These are phyloP conservation scores for Komagataella ulmi DNA, from an alignment of 805 yeast species.

Conservation along the genomic window DNA sequence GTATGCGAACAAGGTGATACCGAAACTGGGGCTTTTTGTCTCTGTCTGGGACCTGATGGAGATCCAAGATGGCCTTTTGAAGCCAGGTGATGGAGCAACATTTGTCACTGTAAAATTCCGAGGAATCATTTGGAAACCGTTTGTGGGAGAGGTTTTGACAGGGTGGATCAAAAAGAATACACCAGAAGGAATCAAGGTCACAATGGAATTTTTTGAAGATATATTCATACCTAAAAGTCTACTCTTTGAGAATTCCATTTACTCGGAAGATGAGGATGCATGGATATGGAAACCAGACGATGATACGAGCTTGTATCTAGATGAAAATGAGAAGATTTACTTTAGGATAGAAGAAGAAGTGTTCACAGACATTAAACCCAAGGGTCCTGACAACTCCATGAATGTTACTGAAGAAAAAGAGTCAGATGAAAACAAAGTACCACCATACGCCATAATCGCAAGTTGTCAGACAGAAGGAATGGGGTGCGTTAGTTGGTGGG, in stretches of 20 bases:
- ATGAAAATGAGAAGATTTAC: constrained; percentile 81
- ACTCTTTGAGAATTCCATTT: constrained; percentile 47
- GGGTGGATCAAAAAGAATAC: constrained; percentile 91
- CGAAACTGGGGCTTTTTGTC: constrained; percentile 73
- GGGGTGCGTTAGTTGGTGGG: constrained; percentile 98
- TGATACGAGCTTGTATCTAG: constrained; percentile 69
- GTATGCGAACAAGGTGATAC: constrained; percentile 76
- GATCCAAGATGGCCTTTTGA: constrained; percentile 80
- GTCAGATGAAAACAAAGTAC: constrained; percentile 28
- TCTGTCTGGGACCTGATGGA: constrained; percentile 72
- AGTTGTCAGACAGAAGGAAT: constrained; percentile 93
- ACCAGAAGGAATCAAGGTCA: constrained; percentile 74
- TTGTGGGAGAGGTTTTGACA: constrained; percentile 81
- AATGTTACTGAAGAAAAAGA: constrained; percentile 13
- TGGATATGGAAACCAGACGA: constrained; percentile 85
- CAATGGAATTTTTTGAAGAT: constrained; percentile 84
- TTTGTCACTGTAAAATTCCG: constrained; percentile 66
- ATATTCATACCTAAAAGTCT: constrained; percentile 75
- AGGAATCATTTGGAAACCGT: constrained; percentile 79
- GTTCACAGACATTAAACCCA: constrained; percentile 75
- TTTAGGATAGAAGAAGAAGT: constrained; percentile 86
- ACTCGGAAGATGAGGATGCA: constrained; percentile 60
- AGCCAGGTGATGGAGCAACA: constrained; percentile 91
- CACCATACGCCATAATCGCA: constrained; percentile 78
- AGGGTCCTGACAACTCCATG: constrained; percentile 37